Evolutionary conservation across 805 yeast species (phyloP), one percentile per base, ranked within the genome.

Genomic region (Pichia pseudocactophila): DNA sequence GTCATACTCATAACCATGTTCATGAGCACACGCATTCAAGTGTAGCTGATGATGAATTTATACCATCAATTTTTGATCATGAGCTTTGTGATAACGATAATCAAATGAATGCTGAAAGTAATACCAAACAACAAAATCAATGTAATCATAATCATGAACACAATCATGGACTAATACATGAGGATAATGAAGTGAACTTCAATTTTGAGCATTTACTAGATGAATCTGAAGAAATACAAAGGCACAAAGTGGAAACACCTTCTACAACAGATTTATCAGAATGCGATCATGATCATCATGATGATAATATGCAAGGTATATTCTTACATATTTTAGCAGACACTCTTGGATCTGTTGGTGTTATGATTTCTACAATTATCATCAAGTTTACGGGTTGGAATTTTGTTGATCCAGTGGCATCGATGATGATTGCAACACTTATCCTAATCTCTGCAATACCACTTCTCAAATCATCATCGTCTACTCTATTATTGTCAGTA

Each of bases 311-410:
- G 94, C 79, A 82, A 44, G 99, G 99, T 12, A 86, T 92, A 5
- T 92, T 92, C 55, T 66, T 92, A 36, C 99, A 92, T 53, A 84
- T 92, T 26, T 58, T 92, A 36, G 99, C 99, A 0, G 99, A 92
- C 55, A 89, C 97, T 0, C 66, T 92, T 33, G 99, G 99, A 0
- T 90, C 97, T 0, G 95, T 89, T 0, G 97, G 97, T 7, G 99
- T 94, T 15, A 89, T 92, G n/a, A 61, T 87, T 1, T 88, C 97
- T 0, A 90, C 98, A 0, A 42, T 87, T 5, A 63, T 92, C 32
- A 83, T 90, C 8, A 76, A 80, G 45, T 54, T 78, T 28, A 63
- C 73, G 9, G 76, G 77, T 15, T 74, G 84, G 77, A 74, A 78
- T 42, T 81, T 95, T 1, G 82, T 90, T 56, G 99, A 92, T 57